Base-by-base conservation (phyloP, 176 grass and related monocot species). In the Avena insularis region DNA sequence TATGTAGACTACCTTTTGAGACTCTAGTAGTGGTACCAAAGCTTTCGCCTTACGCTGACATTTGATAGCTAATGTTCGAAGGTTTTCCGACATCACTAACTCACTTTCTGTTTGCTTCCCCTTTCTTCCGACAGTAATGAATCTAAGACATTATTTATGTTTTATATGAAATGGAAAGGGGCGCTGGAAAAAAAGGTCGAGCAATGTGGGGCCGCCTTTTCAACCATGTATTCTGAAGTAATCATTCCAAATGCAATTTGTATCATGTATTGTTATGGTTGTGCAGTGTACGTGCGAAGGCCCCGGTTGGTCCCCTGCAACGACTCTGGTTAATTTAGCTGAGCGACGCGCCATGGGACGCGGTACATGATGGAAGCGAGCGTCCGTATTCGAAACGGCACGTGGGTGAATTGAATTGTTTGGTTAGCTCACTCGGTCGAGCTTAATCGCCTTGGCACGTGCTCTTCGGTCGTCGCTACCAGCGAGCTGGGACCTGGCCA, bases 351-450 rank as follows among this genome's bases (percentile, higher is more conserved):
- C 50, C 50, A 77, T 76, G 7, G 8, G 8, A 77, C 74, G 50
- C 74, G 74, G 74, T 51, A 11, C 13, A 35, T 77, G 74, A 77
- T 56, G 29, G 29, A 29, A 43, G 40, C 40, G 3, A 14, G 23
- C 21, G 12, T 53, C 25, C 13, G 29, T 53, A 31, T n/a, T 43
- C 20, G 13, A 80, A 81, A 48, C 45, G 45, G 21, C 62, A 82
- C 80, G 80, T 82, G 80, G 25, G 46, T n/a, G 2, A 68, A 68
- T n/a, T 67, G 58, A 49, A 31, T 16, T 53, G 8, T 33, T 77
- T 19, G 21, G 71, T 31, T 53, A 10, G 3, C 25, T 66, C 45
- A 51, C 62, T 13, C 46, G 0, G 25, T 51, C 12, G 70, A 73
- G 71, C 72, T 76, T 21, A 25, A 25, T 51, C 23, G 12, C 46